phyloP scores from a whole-genome alignment of 2,329 filamentous ascomycete species.

The Cryphonectria nitschkei region DNA sequence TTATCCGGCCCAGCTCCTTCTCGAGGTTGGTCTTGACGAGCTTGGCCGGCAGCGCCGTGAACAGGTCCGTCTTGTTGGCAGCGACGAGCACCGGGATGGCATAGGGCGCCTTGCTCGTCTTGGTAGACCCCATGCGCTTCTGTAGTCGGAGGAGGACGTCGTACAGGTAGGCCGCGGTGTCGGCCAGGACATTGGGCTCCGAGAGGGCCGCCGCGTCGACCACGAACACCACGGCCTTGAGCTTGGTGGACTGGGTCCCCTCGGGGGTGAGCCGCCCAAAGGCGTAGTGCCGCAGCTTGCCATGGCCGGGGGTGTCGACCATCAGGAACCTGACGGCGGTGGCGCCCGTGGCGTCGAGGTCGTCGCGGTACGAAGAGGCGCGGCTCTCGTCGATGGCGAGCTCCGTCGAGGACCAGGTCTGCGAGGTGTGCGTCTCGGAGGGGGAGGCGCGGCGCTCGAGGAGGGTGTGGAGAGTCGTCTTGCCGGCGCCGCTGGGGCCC shows the following conservation, averaged over 20 bases:
- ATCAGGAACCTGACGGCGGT: conserved; percentile 73
- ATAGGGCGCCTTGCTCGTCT: conserved; percentile 54
- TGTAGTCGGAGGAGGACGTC: conserved; percentile 85
- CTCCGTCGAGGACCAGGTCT: conserved; percentile 55
- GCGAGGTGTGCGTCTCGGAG: conserved; percentile 59
- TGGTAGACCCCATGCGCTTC: conserved; percentile 54
- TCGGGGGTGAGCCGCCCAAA: conserved; percentile 51
- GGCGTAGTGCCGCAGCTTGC: conserved; percentile 80
- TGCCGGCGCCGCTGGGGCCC: conserved; percentile 82
- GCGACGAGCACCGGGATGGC: conserved; percentile 79
- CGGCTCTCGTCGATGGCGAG: conserved; percentile 56
- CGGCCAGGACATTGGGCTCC: conserved; percentile 64
- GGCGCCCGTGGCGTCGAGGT: conserved; percentile 59
- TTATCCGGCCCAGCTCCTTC: conserved; percentile 77
- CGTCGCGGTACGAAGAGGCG: conserved; percentile 51
- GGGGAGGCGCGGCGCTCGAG: conserved; percentile 58
- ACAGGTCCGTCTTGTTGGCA: conserved; percentile 94
- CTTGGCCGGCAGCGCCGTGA: conserved; percentile 82
- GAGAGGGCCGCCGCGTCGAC: conserved; percentile 79
- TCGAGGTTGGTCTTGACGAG: conserved; percentile 78
- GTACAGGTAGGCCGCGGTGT: conserved; percentile 84
- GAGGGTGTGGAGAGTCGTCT: conserved; percentile 84
- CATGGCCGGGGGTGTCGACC: conserved; percentile 91
- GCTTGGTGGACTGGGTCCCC: conserved; percentile 44
- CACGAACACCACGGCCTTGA: conserved; percentile 81